phyloP scores from a whole-genome alignment of 176 grass and related monocot genomes.

The Oryza longistaminata region DNA sequence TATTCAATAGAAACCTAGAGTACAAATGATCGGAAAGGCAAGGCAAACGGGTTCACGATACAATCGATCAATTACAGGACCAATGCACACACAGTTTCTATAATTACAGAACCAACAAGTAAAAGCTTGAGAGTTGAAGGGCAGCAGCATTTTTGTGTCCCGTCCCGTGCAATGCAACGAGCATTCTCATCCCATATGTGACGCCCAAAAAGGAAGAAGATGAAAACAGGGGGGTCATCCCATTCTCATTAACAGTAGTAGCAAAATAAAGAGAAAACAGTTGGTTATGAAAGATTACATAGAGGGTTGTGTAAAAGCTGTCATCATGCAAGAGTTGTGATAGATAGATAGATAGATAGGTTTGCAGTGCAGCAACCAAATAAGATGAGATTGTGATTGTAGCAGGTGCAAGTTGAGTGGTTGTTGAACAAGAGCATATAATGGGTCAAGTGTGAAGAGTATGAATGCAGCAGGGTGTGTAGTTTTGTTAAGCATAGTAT shows the following conservation, averaged over 20 bases:
- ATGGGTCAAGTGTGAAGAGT: no score
- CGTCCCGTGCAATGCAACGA: no score
- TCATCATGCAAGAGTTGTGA: no score
- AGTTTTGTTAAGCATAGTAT: no score
- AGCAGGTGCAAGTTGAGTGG: background rate
- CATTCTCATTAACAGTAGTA: no score
- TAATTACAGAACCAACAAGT: no score
- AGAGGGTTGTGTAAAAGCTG: no score
- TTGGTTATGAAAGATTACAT: background rate
- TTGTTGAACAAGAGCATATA: background rate
- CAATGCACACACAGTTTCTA: background rate
- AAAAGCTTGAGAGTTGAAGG: background rate
- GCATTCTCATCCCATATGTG: background rate
- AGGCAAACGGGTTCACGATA: background rate
- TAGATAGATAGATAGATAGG: no score
- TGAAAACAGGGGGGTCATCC: no score
- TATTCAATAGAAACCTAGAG: slow-evolving; percentile 79
- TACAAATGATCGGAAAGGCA: slow-evolving; percentile 23
- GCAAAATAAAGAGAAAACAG: background rate
- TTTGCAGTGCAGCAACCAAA: no score
- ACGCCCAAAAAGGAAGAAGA: no score
- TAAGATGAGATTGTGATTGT: background rate
- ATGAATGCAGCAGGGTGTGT: no score
- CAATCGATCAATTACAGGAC: background rate
- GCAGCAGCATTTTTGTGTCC: background rate